phyloP scores from a whole-genome alignment of 441 rosid genomes.

The Flueggea neowawraea region DNA sequence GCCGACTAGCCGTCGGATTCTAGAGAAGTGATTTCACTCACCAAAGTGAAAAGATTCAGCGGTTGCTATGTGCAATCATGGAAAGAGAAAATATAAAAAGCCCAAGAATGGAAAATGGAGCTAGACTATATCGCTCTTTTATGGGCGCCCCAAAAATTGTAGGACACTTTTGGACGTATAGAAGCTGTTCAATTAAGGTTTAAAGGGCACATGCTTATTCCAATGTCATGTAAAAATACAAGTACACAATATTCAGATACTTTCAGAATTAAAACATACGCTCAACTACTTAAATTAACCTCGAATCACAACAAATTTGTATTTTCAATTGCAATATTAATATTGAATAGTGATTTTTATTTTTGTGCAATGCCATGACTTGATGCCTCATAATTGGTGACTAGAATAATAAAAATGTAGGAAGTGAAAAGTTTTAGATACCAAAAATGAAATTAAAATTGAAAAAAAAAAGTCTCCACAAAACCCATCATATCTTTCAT shows the following conservation, averaged over 20 bases:
- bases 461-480: not conserved
- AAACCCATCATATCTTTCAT: slow-evolving; percentile 17
- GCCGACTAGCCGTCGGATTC: no score
- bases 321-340: not conserved
- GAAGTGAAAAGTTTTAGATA: not conserved
- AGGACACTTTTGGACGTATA: no score
- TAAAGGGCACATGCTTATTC: no score
- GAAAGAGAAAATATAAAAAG: slow-evolving; percentile 11
- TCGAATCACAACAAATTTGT: not conserved
- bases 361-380: slow-evolving; percentile 4
- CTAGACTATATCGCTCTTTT: no score
- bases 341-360: not conserved
- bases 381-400: slow-evolving; percentile 8
- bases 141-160: no score
- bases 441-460: not conserved
- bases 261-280: no score
- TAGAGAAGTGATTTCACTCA: no score
- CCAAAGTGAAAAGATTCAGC: slow-evolving; percentile 26
- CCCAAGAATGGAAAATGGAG: slow-evolving; percentile 8
- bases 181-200: no score
- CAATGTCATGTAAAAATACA: no score
- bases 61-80: slow-evolving; percentile 31
- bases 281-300: no score
- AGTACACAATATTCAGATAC: no score
- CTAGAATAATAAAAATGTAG: slow-evolving; percentile 12